Evolutionary conservation across 208 protist species (phyloP).

Genomic region (Leishmania martiniquensis): DNA sequence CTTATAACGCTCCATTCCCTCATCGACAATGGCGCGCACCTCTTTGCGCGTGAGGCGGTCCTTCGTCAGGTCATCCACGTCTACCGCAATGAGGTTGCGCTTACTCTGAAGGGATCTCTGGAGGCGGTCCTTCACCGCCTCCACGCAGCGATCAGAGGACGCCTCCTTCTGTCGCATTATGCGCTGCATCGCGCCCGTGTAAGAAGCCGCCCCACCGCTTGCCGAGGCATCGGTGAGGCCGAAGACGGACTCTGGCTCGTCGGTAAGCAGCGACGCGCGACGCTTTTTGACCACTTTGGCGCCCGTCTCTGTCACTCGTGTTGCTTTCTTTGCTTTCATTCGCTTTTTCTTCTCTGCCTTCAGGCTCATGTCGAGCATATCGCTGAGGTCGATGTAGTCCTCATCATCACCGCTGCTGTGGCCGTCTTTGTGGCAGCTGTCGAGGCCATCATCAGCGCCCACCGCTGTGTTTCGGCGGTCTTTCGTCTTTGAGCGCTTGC

Average conservation of each 20-base stretch:
- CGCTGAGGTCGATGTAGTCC: constrained; percentile 84
- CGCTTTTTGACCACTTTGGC: constrained; percentile 43
- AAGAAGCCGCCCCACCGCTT: constrained; percentile 37
- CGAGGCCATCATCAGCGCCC: constrained; percentile 48
- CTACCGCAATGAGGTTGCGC: constrained; percentile 70
- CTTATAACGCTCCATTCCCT: constrained; percentile 82
- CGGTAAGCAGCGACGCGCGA: constrained; percentile 38
- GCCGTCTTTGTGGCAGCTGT: constrained; percentile 65
- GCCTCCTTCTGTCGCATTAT: constrained; percentile 44
- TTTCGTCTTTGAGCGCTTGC: constrained; percentile 1
- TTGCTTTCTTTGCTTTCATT: constrained; percentile 45
- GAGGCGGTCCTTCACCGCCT: constrained; percentile 41
- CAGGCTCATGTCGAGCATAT: constrained; percentile 78
- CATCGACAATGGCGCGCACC: constrained; percentile 67
- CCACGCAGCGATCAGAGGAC: constrained; percentile 27
- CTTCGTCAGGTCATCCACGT: constrained; percentile 77
- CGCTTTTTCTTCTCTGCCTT: constrained; percentile 59
- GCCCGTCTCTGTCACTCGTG: constrained; percentile 37
- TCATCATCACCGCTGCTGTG: constrained; percentile 63
- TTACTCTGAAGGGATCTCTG: constrained; percentile 62
- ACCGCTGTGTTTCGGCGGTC: neutral
- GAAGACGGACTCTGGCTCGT: constrained; percentile 75
- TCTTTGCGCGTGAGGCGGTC: constrained; percentile 57
- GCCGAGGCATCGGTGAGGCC: constrained; percentile 31
- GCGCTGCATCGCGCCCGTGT: constrained; percentile 46